Base-by-base conservation (phyloP, 768 basidiomycete species). In the Mrakia frigida region DNA sequence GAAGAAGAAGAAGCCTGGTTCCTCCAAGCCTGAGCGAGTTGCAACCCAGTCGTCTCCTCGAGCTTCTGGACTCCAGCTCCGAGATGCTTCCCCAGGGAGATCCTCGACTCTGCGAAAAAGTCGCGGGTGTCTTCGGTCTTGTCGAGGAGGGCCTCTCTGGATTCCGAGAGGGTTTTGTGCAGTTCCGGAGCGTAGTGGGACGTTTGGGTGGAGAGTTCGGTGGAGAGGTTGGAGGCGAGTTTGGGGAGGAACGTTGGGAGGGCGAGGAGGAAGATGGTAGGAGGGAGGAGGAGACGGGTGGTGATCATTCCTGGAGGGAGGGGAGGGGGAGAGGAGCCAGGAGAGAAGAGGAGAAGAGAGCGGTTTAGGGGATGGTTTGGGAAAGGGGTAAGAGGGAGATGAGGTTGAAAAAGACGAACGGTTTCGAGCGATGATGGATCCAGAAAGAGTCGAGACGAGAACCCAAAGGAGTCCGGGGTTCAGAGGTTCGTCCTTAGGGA, bases 221-320 rank as follows among this genome's bases (percentile, higher is more conserved):
- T 18, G 16, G 87, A 85, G 79, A 95, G 83, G 81, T 94, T 94
- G 74, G 83, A 79, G 2, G 91, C 87, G 9, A 92, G 92, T 82
- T 90, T 86, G 6, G 96, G 96, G 59, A 97, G 88, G 88, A 97
- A 95, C 83, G 95, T 89, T 74, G 88, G 86, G 63, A 90, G 85
- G 39, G 94, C 89, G 77, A 88, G 81, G 75, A 90, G 73, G 79
- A 94, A 84, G 82, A 94, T 88, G 33, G 88, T 77, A 0, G 95
- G 91, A 0, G 96, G 96, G 21, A 94, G 87, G 63, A 91, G 78
- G 71, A 91, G 80, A 28, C 96, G 91, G 7, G 88, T 84, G 43
- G 89, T 86, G 73, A 94, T 84, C 72, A 85, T 81, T 33, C 82
- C 82, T 84, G 73, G n/a, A 46, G 43, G 13, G 73, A 53, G n/a